A percentile compares a stretch with the other conserved stretches of the same genome.
Conservation (phyloP, 306 rosid species). For the Arachis stenosperma region DNA sequence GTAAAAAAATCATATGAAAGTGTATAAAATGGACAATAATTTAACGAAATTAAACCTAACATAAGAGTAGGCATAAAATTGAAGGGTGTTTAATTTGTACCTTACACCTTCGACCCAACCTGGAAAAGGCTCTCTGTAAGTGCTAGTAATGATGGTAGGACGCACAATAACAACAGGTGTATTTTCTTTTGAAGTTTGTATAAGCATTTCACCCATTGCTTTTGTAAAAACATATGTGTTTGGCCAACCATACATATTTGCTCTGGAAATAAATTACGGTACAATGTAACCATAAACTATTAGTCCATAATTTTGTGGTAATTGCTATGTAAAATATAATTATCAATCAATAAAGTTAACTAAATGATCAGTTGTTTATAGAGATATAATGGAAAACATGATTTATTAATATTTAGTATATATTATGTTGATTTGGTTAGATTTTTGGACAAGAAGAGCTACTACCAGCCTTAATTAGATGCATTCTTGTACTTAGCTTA, state of each 20-base stretch:
- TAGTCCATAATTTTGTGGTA: too few relatives aligned
- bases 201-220: slow-evolving; percentile 85
- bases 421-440: too few relatives aligned
- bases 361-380: too few relatives aligned
- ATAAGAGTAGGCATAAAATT: too few relatives aligned
- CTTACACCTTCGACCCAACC: slow-evolving; percentile 89
- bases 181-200: slow-evolving; percentile 48
- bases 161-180: slow-evolving; percentile 57
- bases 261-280: slow-evolving; percentile 40
- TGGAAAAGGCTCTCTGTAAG: slow-evolving; percentile 81
- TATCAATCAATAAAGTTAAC: too few relatives aligned
- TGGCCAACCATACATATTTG: slow-evolving; percentile 80
- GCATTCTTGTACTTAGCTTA: too few relatives aligned
- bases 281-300: not conserved
- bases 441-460: too few relatives aligned
- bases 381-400: too few relatives aligned
- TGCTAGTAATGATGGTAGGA: slow-evolving; percentile 71
- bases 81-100: slow-evolving; percentile 29
- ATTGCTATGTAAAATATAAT: too few relatives aligned
- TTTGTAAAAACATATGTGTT: slow-evolving; percentile 80
- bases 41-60: too few relatives aligned
- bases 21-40: not conserved
- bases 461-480: too few relatives aligned
- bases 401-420: too few relatives aligned
- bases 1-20: not conserved